Base-by-base conservation (phyloP, 495 filamentous ascomycete genomes). In the Lophiotrema nucula region DNA sequence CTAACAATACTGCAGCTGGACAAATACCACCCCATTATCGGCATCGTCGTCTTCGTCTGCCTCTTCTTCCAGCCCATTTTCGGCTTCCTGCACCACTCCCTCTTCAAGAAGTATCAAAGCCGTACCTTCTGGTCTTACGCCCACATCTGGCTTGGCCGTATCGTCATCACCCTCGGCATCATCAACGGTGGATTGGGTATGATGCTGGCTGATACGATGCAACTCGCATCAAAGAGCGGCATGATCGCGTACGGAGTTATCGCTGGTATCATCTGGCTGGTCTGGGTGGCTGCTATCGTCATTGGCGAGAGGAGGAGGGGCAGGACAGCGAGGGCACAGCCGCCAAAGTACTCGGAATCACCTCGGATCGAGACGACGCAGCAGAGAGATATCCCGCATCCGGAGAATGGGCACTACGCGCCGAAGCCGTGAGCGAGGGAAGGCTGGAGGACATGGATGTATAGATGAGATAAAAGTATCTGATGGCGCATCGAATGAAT, bases 161-260 rank as follows among this genome's bases (percentile, higher is more conserved):
- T 62, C 16, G 52, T 59, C 45, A 71, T 74, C 48, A 69, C 66
- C 0, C 68, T 74, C 47, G 72, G 70, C 22, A 73, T 73, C 53
- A 67, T 73, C 59, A 74, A 74, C 47, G 72, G 70, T 18, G 72
- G 72, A 4, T 66, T 74, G 1, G 72, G 72, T 0, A 58, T 74
- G 52, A 50, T 46, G 52, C 63, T 74, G n/a, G 67, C 69, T 31
- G 43, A 55, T 16, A 28, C 13, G 26, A 57, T 54, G 35, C 39
- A 41, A 8, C 11, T 47, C 13, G 53, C 38, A 2, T 58, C 57
- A 18, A 47, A 35, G 13, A 21, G 42, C 18, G 59, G 59, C 2
- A 62, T 59, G 56, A 67, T 67, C 47, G 61, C 48, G 1, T 67
- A 67, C 31, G n/a, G 42, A 12, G 65, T 67, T 13, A 21, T 67